Evolutionary conservation across 768 basidiomycete genomes (phyloP), one percentile per base, ranked within the genome.

Genomic region (Coprinopsis cinerea): DNA sequence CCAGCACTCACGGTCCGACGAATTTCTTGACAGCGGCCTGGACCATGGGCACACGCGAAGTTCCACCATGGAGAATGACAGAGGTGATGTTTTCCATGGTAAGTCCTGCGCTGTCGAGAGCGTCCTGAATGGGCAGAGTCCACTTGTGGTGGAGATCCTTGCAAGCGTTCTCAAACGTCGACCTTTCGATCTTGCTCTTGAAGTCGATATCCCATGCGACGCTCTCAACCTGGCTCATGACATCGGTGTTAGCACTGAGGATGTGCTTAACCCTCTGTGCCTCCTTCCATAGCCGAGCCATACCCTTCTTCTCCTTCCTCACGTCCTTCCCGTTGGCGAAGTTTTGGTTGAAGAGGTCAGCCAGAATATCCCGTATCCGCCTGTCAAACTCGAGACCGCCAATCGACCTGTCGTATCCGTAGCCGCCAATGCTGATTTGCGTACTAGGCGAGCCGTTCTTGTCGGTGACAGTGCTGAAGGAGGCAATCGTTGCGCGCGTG

Each of bases 231-330:
- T 89, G 75, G 2, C 88, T 78, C 32, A 67, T 71, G 5, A 85
- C 85, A 26, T 95, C 93, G 13, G 74, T 72, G 61, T 99, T 99
- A 30, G 95, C 96, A 64, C 92, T 96, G 52, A 99, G 68, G 55
- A 99, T 87, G 6, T 83, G 76, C 71, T 98, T 99, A 57, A 97
- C 79, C 52, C 94, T 79, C 15, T 79, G 81, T 1, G 95, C 91
- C 67, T 99, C 96, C 64, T 94, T 95, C 81, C 90, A 87, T 4
- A 98, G 70, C 66, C 94, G 95, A 3, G 90, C 88, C 85, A 96
- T 87, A 1, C 86, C 94, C 48, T 83, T 77, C 61, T 82, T 81
- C 60, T 94, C 89, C 55, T 73, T 71, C 24, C 79, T 76, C 30
- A 92, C 77, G 54, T 84, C 81, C 62, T 68, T 77, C 57, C 79